Conservation (phyloP, 805 yeast genomes). For the Sugiyamaella valdiviana region DNA sequence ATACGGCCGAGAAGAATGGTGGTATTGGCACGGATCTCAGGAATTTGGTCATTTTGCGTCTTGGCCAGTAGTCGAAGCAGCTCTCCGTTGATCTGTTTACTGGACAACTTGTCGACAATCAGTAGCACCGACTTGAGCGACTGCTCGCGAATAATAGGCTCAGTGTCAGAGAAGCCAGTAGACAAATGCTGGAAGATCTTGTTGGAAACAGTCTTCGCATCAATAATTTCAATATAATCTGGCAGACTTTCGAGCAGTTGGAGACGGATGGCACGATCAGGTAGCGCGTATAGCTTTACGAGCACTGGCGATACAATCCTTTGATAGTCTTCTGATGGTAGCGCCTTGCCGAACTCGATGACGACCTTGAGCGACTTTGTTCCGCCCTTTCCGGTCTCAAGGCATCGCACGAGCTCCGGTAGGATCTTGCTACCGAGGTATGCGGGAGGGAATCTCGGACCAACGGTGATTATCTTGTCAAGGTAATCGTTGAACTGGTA, state of each 20-base stretch:
- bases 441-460: slow-evolving; percentile 40
- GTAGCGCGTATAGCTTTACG: slow-evolving; percentile 52
- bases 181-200: slow-evolving; percentile 60
- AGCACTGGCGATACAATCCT: slow-evolving; percentile 52
- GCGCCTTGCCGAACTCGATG: slow-evolving; percentile 30
- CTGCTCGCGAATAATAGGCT: slow-evolving; percentile 70
- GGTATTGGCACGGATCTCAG: slow-evolving; percentile 74
- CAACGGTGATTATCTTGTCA: slow-evolving; percentile 32
- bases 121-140: slow-evolving; percentile 61
- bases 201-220: slow-evolving; percentile 58
- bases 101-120: slow-evolving; percentile 59
- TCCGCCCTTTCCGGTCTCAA: slow-evolving; percentile 26
- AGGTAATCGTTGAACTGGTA: slow-evolving; percentile 47
- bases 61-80: slow-evolving; percentile 73
- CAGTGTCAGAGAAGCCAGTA: slow-evolving; percentile 84
- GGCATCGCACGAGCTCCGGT: slow-evolving; percentile 58
- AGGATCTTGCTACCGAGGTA: slow-evolving; percentile 54
- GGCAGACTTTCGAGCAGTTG: slow-evolving; percentile 63
- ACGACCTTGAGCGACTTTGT: slow-evolving; percentile 27
- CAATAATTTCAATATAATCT: slow-evolving; percentile 42
- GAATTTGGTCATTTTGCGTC: slow-evolving; percentile 68
- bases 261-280: slow-evolving; percentile 74
- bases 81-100: slow-evolving; percentile 82
- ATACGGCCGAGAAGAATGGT: slow-evolving; percentile 62
- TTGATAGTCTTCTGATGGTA: slow-evolving; percentile 34